phyloP scores from a whole-genome alignment of 225 moss, liverwort and hornwort genomes.

The Lunularia cruciata region DNA sequence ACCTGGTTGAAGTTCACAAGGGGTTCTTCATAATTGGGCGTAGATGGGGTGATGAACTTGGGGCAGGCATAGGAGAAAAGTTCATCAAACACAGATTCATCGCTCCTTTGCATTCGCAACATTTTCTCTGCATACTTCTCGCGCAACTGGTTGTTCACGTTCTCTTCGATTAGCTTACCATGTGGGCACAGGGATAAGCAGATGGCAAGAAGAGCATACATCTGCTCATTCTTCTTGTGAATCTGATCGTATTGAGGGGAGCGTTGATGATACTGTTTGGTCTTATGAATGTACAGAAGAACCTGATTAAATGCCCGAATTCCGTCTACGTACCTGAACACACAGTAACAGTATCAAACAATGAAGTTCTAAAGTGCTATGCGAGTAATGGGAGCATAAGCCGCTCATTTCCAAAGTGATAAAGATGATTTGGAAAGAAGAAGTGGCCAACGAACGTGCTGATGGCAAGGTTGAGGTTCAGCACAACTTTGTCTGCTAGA shows the following conservation, averaged over 20 bases:
- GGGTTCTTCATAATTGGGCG: conserved; percentile 91
- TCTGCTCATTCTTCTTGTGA: conserved; percentile 96
- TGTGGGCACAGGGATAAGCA: conserved; percentile 85
- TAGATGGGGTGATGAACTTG: conserved; percentile 93
- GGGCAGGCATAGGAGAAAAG: conserved; percentile 94
- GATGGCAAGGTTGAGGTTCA: too few species aligned
- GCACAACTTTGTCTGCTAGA: too few species aligned
- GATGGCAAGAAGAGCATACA: conserved; percentile 92
- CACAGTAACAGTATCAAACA: too few species aligned
- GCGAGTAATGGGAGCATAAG: too few species aligned
- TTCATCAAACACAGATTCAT: conserved; percentile 91
- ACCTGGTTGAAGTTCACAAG: conserved; percentile 95
- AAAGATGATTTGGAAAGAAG: too few species aligned
- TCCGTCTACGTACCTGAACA: conserved; percentile 82
- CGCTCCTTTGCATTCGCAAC: conserved; percentile 93
- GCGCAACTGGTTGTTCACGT: conserved; percentile 87
- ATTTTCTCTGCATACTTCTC: conserved; percentile 97
- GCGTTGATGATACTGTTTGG: conserved; percentile 91
- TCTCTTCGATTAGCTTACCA: conserved; percentile 86
- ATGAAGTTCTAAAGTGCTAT: too few species aligned
- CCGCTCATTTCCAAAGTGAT: too few species aligned
- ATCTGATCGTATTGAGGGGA: conserved; percentile 95
- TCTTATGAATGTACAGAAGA: conserved; percentile 85
- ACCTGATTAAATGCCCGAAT: conserved; percentile 91
- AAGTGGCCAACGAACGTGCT: too few species aligned